phyloP scores from a whole-genome alignment of 257 asterid species.

The Striga asiatica region DNA sequence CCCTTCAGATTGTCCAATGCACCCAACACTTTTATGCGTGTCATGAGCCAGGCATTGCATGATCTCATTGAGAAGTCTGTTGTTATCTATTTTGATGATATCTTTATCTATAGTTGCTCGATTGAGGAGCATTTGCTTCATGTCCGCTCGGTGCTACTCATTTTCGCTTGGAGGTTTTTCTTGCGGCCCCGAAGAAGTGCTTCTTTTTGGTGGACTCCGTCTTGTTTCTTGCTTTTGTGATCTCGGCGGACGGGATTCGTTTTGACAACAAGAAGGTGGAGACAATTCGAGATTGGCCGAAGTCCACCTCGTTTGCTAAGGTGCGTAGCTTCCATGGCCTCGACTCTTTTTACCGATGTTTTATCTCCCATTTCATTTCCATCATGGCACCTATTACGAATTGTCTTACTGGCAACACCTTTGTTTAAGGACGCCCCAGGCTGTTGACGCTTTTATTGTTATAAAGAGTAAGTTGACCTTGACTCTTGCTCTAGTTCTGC shows the following conservation, averaged over 20 bases:
- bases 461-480: no score
- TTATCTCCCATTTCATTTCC: not conserved
- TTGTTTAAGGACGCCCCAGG: no score
- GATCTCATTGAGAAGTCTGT: not conserved
- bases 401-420: not conserved
- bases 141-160: not conserved
- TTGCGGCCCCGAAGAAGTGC: no score
- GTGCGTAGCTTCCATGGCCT: not conserved
- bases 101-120: not conserved
- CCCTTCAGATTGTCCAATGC: no score
- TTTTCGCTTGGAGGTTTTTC: not conserved
- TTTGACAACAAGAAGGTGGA: not conserved
- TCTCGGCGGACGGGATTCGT: not conserved
- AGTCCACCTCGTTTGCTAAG: not conserved
- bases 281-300: not conserved
- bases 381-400: not conserved
- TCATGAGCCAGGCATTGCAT: not conserved
- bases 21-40: not conserved
- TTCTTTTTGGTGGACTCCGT: no score
- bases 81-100: not conserved
- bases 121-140: not conserved
- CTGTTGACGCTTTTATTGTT: no score
- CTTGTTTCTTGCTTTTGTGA: not conserved
- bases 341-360: not conserved
- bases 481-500: not conserved